Conservation (phyloP, 371 early-diverging fungal species). For the Parasitella parasitica region DNA sequence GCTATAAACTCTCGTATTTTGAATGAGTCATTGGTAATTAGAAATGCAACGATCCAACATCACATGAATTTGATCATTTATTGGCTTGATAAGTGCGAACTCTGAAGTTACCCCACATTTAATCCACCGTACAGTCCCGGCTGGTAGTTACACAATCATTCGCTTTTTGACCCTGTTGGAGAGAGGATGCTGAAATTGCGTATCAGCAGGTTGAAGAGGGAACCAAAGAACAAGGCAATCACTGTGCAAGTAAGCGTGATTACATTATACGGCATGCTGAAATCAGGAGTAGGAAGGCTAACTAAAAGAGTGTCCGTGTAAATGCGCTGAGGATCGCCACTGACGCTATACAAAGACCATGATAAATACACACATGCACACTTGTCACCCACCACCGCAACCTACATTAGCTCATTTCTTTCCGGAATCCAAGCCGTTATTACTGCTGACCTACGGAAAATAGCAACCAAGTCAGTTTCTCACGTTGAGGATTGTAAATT, state of each 20-base stretch:
- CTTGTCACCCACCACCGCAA: background rate
- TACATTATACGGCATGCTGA: slow-evolving; percentile 98
- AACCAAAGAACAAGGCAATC: slow-evolving; percentile 93
- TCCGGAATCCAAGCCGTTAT: slow-evolving; percentile 33
- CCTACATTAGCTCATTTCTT: slow-evolving; percentile 7
- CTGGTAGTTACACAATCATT: slow-evolving; percentile 8
- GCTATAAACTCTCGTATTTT: slow-evolving; percentile 1
- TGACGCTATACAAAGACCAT: background rate
- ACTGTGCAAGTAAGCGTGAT: slow-evolving; percentile 95
- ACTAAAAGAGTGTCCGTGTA: slow-evolving; percentile 86
- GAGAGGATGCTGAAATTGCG: slow-evolving; percentile 55
- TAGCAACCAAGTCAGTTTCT: slow-evolving; percentile 2
- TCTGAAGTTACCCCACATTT: slow-evolving; percentile 20
- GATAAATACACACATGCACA: background rate
- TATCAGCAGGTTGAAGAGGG: slow-evolving; percentile 83
- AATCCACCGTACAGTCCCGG: slow-evolving; percentile 18
- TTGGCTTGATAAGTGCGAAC: background rate
- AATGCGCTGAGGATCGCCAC: slow-evolving; percentile 48
- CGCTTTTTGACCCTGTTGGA: background rate
- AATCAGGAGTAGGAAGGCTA: slow-evolving; percentile 93
- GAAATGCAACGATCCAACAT: background rate
- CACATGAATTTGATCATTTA: slow-evolving; percentile 13
- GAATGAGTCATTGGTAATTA: slow-evolving; percentile 14
- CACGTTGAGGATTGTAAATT: background rate
- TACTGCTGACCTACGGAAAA: slow-evolving; percentile 35